Evolutionary conservation across 345 rosid genomes (phyloP), one percentile per base, ranked within the genome.

Genomic region (Corchorus capsularis): DNA sequence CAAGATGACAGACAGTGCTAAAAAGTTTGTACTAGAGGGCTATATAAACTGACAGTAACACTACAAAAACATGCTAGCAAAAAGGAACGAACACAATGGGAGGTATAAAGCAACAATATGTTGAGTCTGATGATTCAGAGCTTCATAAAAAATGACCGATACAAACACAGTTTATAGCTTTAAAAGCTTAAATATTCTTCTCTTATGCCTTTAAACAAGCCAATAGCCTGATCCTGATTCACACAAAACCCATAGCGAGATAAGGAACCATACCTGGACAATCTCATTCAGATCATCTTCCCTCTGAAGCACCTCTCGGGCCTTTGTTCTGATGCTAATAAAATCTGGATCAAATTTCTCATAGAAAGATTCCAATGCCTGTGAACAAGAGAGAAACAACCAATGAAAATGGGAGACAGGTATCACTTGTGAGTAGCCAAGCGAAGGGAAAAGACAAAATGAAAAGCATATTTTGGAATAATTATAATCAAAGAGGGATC

Each of bases 201-300:
- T 71, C 41, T 63, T 62, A 55, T 55, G 39, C n/a, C 68, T 32
- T 50, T 49, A 61, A 73, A 55, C 22, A 3, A 70, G 22, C 8
- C 20, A 56, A 39, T 15, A 41, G 71, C 53, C 39, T 20, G 17
- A 67, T 47, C 56, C 69, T n/a, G 3, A 7, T 72, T 57, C 65
- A 62, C 14, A 1, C 5, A 62, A 4, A n/a, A 71, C 1, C 37
- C 54, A 63, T 14, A 32, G 53, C 43, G 39, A 19, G 72, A 15
- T 12, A 43, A 77, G 19, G 70, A 72, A 47, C 77, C 77, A 17
- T 89, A 93, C 99, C 86, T 93, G 99, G 84, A 96, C 99, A 88
- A 96, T 96, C 89, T 96, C 99, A 68, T 96, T 96, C 76, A 96
- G 83, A 85, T 96, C 99, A 81, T 96, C 99, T 86, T 96, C 99